Conservation (phyloP, 2,329 filamentous ascomycete genomes). For the Colletotrichum sp. region DNA sequence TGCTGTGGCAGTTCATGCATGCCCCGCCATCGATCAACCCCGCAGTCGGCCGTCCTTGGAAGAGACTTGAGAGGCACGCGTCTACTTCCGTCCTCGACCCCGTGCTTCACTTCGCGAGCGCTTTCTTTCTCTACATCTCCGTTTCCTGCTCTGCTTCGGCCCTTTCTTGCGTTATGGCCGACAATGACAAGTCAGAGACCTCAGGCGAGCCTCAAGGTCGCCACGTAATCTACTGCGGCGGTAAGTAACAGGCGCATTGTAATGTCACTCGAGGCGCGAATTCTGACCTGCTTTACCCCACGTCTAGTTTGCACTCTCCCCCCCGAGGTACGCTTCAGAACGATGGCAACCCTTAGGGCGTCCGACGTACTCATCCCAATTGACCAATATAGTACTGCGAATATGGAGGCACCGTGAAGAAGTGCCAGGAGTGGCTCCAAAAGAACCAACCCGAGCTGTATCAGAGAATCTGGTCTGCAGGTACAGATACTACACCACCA, state of each 20-base stretch:
- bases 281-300: constrained; percentile 1
- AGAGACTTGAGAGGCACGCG: constrained; percentile 13
- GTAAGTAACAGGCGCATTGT: constrained; percentile 43
- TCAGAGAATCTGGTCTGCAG: constrained; percentile 81
- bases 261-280: background rate
- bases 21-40: constrained; percentile 23
- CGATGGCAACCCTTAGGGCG: background rate
- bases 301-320: constrained; percentile 66
- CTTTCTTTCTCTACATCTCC: background rate
- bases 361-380: background rate
- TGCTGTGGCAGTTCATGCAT: constrained; percentile 16
- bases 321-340: constrained; percentile 58
- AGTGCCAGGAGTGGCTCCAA: constrained; percentile 96
- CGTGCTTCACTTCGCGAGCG: constrained; percentile 17
- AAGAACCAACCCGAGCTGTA: constrained; percentile 77
- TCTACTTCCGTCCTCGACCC: background rate
- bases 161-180: constrained; percentile 52
- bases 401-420: constrained; percentile 94
- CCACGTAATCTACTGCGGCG: constrained; percentile 62
- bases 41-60: constrained; percentile 19
- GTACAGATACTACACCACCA: constrained; percentile 48
- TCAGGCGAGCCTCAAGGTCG: constrained; percentile 54
- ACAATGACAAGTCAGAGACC: constrained; percentile 52
- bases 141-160: background rate
- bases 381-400: constrained; percentile 83